Conservation (phyloP, 345 rosid genomes). For the Linum usitatissimum region DNA sequence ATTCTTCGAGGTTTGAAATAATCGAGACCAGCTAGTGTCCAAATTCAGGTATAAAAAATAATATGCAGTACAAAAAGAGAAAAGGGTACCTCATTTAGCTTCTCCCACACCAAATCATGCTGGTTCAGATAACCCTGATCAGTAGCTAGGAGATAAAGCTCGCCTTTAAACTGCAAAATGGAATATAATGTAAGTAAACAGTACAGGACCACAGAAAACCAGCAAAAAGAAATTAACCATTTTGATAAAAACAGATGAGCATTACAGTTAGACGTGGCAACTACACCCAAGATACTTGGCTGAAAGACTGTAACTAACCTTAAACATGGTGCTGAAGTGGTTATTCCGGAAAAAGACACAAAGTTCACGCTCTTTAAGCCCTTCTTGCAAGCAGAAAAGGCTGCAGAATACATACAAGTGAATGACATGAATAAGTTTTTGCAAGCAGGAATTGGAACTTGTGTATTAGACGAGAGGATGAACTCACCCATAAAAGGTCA, state of each 20-base stretch:
- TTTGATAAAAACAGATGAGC: constrained; percentile 2
- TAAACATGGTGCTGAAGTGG: constrained; percentile 99
- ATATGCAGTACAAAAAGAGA: background rate
- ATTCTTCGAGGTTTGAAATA: background rate
- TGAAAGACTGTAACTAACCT: constrained; percentile 39
- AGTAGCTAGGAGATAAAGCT: constrained; percentile 93
- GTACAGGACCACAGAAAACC: background rate
- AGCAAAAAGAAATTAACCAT: constrained; percentile 6
- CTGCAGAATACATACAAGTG: constrained; percentile 31
- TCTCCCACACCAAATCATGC: constrained; percentile 96
- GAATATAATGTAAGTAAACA: constrained; percentile 5
- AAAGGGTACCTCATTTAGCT: constrained; percentile 70
- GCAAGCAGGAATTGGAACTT: constrained; percentile 2
- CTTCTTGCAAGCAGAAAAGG: constrained; percentile 81
- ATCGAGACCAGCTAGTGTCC: background rate
- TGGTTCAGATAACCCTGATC: constrained; percentile 96
- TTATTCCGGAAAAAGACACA: constrained; percentile 97
- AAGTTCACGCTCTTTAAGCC: constrained; percentile 85
- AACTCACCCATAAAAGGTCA: constrained; percentile 81
- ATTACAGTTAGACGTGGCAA: background rate
- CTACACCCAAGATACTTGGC: constrained; percentile 6
- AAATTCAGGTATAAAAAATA: background rate
- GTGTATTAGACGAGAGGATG: constrained; percentile 9
- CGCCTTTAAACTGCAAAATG: constrained; percentile 72
- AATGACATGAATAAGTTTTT: background rate